These are phyloP conservation scores for Ilex paraguariensis DNA, from an alignment of 305 asterid genomes.

Conservation along the genomic window DNA sequence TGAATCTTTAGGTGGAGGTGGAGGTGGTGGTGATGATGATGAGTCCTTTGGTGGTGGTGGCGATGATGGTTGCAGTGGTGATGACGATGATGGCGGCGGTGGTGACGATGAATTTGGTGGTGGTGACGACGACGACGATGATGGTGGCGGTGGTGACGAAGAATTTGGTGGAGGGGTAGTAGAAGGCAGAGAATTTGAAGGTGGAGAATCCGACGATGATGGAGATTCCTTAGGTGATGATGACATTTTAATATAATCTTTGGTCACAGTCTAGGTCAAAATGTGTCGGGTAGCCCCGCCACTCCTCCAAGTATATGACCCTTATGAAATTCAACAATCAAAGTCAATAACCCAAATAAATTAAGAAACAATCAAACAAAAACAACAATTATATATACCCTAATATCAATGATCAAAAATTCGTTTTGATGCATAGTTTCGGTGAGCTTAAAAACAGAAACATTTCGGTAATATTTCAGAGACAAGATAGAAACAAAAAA, in stretches of 20 bases:
- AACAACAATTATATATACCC: background rate
- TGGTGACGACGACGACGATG: no score
- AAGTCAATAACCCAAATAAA: background rate
- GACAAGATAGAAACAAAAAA: no score
- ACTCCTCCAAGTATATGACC: conserved; percentile 22
- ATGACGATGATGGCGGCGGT: background rate
- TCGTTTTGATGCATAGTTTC: no score
- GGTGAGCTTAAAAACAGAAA: no score
- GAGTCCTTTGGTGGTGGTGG: background rate
- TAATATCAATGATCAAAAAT: no score
- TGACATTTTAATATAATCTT: conserved; percentile 19
- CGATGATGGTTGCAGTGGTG: no score
- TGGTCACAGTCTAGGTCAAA: background rate
- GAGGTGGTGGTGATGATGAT: conserved; percentile 6
- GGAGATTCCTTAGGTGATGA: conserved; percentile 14
- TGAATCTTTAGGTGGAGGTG: conserved; percentile 8
- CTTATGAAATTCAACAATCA: conserved; percentile 11
- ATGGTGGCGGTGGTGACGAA: conserved; percentile 15
- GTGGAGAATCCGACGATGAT: background rate
- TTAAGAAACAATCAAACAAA: no score
- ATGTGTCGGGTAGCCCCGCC: conserved; percentile 19
- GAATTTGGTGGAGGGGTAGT: background rate
- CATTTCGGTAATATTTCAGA: no score
- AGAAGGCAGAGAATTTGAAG: background rate
- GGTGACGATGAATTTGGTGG: conserved; percentile 7